Evolutionary conservation across 1,139 yeast species (phyloP).

Genomic region (Geotrichum phurueaensis): DNA sequence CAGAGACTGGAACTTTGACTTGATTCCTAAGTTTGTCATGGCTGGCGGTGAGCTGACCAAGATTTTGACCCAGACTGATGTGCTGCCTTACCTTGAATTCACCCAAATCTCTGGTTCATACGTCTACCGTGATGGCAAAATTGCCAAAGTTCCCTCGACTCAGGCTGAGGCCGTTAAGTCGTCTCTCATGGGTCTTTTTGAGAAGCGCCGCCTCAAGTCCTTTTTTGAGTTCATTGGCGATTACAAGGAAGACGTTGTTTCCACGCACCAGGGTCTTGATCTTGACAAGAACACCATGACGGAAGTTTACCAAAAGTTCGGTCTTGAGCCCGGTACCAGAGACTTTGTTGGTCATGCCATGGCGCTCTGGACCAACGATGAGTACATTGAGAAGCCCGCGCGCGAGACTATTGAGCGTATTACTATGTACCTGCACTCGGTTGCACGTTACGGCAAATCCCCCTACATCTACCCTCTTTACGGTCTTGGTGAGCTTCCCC

Average conservation of each 20-base stretch:
- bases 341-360: constrained; percentile 97
- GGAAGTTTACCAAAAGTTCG: constrained; percentile 81
- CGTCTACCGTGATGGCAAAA: constrained; percentile 83
- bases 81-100: constrained; percentile 90
- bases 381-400: constrained; percentile 81
- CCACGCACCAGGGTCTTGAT: constrained; percentile 79
- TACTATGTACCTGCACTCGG: constrained; percentile 77
- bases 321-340: constrained; percentile 86
- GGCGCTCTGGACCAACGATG: constrained; percentile 95
- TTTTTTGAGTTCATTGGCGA: constrained; percentile 82
- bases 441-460: constrained; percentile 91
- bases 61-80: constrained; percentile 90
- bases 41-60: constrained; percentile 96
- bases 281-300: constrained; percentile 88
- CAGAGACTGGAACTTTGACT: constrained; percentile 95
- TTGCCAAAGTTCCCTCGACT: constrained; percentile 91
- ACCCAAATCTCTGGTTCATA: constrained; percentile 92
- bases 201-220: constrained; percentile 89
- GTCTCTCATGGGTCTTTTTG: constrained; percentile 91
- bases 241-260: constrained; percentile 67
- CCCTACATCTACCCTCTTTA: constrained; percentile 94
- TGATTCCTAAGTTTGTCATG: constrained; percentile 95
- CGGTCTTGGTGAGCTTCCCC: constrained; percentile 96
- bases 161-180: constrained; percentile 88
- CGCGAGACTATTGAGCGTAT: constrained; percentile 87